Base-by-base conservation (phyloP, 78 protist species). In the Trichosphaerium sp. region DNA sequence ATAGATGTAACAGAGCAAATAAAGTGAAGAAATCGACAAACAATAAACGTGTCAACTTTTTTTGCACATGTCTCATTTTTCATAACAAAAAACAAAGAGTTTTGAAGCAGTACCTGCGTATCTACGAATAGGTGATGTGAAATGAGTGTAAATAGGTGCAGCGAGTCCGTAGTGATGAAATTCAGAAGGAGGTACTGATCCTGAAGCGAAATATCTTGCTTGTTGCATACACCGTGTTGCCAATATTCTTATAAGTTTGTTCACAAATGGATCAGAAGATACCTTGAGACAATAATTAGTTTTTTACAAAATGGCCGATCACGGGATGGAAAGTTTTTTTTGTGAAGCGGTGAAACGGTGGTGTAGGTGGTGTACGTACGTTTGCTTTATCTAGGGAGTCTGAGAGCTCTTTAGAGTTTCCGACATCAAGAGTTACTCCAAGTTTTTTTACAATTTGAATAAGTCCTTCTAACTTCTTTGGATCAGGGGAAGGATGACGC, bases 121-220 rank as follows among this genome's bases (percentile, higher is more conserved):
- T 15, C 94, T 40, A 3, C 93, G 65, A 38, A 91, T 91, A 4
- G 93, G 92, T 1, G 84, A 78, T 1, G 98, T 95, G 81, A 95
- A 95, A 65, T 95, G 98, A 7, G 98, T 95, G 84, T 95, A 95
- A 15, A 88, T 74, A 21, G 77, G 81, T 2, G 83, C 14, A 6
- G 97, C 97, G 44, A 95, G 74, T 39, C 97, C 98, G 59, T 85
- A 95, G 69, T 95, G 98, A 28, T n/a, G 11, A 34, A 21, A 95
- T 25, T 87, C 84, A 38, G 6, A 29, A 4, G 25, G 32, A 23
- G n/a, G 2, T 11, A 28, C 6, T 10, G 29, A 32, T 55, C 90
- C 92, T 2, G 85, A 29, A 21, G 43, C 29, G 69, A 88, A 85
- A 71, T 86, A 88, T 41, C 37, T 7, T 8, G 88, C 91, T 6